Conservation (phyloP, 768 basidiomycete species). For the Cubamyces lactineus region DNA sequence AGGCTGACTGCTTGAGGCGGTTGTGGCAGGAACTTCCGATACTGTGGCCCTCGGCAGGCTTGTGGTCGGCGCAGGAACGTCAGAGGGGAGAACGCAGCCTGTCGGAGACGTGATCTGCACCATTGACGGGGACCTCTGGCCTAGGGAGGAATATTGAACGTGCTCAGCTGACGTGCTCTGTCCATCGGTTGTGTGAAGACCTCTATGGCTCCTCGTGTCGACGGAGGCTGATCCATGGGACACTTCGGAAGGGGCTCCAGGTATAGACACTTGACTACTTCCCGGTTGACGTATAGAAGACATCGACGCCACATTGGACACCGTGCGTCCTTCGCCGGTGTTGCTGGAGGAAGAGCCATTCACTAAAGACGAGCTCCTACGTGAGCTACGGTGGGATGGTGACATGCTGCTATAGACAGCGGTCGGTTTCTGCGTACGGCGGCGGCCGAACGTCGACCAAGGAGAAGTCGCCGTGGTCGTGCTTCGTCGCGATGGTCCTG, state of each 20-base stretch:
- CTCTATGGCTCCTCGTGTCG: not conserved
- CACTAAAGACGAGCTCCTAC: conserved; percentile 13
- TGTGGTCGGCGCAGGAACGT: too few relatives aligned
- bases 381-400: conserved; percentile 17
- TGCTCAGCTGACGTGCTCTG: not conserved
- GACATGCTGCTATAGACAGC: not conserved
- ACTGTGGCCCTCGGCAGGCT: too few relatives aligned
- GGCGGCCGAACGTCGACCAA: conserved; percentile 30
- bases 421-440: not conserved
- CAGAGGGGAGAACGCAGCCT: not conserved
- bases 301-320: conserved; percentile 4
- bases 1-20: too few relatives aligned
- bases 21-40: too few relatives aligned
- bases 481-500: conserved; percentile 4
- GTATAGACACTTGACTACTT: not conserved
- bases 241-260: not conserved
- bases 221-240: not conserved
- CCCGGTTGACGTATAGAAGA: not conserved
- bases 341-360: conserved; percentile 18
- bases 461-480: conserved; percentile 17
- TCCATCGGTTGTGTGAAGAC: not conserved
- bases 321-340: not conserved
- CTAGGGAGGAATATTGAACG: not conserved
- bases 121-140: not conserved
- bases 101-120: not conserved